Evolutionary conservation across 148 eudicot genomes (phyloP), one percentile per base, ranked within the genome.

Genomic region (Pharnaceum exiguum): DNA sequence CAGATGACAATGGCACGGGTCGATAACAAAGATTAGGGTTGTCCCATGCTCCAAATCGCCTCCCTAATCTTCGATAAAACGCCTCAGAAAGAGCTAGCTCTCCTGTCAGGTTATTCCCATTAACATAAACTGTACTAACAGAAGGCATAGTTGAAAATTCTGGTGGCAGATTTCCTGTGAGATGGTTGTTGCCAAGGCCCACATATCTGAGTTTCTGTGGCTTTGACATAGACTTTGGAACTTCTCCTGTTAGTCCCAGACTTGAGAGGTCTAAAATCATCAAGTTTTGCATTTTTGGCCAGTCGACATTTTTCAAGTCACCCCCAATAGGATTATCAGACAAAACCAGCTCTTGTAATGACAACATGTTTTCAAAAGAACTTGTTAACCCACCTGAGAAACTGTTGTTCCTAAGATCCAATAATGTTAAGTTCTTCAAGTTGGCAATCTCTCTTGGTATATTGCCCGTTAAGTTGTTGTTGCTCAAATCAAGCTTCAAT

Each of bases 401-500:
- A 31, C 52, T 79, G 61, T 93, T 93, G 59, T 67, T 69, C 22
- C 95, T 75, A 33, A 93, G 69, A 62, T 93, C 99, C 60, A 93
- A 47, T 7, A 93, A 76, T 29, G 91, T 89, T 21, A 93, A 43
- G 31, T 71, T 75, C 75, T 77, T 83, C 56, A 93, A 18, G 23
- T 71, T 75, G 4, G 73, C 74, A 40, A 93, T 40, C 42, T 73
- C 67, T 17, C 26, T 24, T 18, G 96, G 89, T 51, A 93, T 78
- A 38, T 31, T 39, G 3, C 95, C 99, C 68, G 58, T 63, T 17
- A 93, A 31, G 46, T 60, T 59, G 52, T 93, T 93, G 72, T 73
- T 55, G 68, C 96, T 88, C 46, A 89, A 68, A 70, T 93, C 99
- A 46, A 93, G 95, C 77, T 93, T 93, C 10, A 93, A 28, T 9